Evolutionary conservation across 2,329 filamentous ascomycete species (phyloP).

Genomic region (Pseudogymnoascus sp.): DNA sequence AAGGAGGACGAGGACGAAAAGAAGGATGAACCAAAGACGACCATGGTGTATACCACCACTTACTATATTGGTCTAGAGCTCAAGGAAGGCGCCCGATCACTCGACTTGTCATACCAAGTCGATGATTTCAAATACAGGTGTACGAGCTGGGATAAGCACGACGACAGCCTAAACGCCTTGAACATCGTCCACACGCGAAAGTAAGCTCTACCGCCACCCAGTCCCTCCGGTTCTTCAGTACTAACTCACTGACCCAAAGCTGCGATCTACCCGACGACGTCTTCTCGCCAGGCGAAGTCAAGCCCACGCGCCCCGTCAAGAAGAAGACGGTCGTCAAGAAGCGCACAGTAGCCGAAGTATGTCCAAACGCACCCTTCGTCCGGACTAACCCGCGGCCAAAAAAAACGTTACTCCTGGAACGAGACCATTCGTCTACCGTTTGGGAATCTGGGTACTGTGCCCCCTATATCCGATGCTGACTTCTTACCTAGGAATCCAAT

Average conservation of each 20-base stretch:
- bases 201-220: constrained; percentile 43
- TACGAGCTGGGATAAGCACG: constrained; percentile 65
- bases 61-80: constrained; percentile 90
- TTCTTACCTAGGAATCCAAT: neutral
- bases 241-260: constrained; percentile 40
- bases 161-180: constrained; percentile 67
- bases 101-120: constrained; percentile 75
- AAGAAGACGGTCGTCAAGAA: constrained; percentile 25
- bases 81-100: constrained; percentile 58
- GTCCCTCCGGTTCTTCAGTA: neutral
- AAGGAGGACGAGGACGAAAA: constrained; percentile 32
- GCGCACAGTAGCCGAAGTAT: constrained; percentile 26
- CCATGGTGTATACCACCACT: constrained; percentile 71
- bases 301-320: constrained; percentile 38
- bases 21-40: constrained; percentile 22
- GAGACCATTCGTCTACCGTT: constrained; percentile 3
- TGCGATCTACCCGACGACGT: constrained; percentile 84
- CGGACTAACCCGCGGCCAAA: constrained; percentile 3
- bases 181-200: constrained; percentile 68
- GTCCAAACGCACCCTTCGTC: constrained; percentile 15
- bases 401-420: neutral
- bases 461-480: constrained; percentile 2
- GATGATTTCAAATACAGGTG: constrained; percentile 81
- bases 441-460: constrained; percentile 4
- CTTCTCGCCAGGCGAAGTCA: constrained; percentile 71